phyloP scores from a whole-genome alignment of 768 basidiomycete species.

The Strobilomyces dryophilus region DNA sequence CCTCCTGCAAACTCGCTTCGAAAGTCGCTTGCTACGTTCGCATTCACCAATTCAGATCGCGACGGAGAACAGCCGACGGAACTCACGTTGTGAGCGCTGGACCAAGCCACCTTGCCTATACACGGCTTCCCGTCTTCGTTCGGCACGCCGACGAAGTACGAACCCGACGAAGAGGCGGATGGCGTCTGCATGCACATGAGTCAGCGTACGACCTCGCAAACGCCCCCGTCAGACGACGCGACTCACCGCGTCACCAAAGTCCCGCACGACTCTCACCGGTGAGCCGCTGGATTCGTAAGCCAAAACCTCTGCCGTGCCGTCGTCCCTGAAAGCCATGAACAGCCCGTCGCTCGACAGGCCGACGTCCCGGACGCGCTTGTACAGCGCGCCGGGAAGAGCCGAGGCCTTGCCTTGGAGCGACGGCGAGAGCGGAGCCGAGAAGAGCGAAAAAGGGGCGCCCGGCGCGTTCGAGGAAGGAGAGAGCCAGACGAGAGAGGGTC shows the following conservation, averaged over 20 bases:
- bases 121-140: conserved; percentile 49
- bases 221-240: neutral
- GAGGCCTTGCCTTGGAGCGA: conserved; percentile 46
- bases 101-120: conserved; percentile 67
- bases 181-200: conserved; percentile 31
- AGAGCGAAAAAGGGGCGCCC: conserved; percentile 13
- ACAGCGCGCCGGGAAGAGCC: conserved; percentile 40
- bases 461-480: conserved; percentile 17
- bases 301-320: conserved; percentile 57
- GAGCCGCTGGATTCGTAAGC: conserved; percentile 38
- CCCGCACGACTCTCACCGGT: conserved; percentile 43
- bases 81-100: conserved; percentile 49
- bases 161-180: conserved; percentile 39
- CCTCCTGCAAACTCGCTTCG: conserved; percentile 43
- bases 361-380: conserved; percentile 55
- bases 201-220: neutral
- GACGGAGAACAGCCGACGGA: neutral
- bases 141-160: conserved; percentile 55
- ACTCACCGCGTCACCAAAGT: conserved; percentile 53
- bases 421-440: conserved; percentile 45
- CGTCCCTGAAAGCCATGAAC: conserved; percentile 53
- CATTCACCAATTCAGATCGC: neutral
- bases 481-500: conserved; percentile 34
- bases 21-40: conserved; percentile 49
- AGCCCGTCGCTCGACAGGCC: conserved; percentile 53